Conservation (phyloP, 2,329 filamentous ascomycete genomes). For the Aspergillus terreus region DNA sequence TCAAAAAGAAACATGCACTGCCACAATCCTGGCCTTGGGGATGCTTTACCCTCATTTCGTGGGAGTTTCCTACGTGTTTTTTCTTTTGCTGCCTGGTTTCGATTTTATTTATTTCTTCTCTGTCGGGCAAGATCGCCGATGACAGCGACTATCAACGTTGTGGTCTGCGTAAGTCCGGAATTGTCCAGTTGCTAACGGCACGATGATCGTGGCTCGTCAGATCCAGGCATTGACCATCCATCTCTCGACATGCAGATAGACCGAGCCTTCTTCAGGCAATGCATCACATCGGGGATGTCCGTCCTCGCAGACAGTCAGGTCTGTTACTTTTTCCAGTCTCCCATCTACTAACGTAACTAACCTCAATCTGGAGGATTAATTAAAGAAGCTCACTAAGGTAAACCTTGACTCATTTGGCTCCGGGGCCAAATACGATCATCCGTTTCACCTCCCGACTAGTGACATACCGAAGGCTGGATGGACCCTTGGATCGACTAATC, state of each 20-base stretch:
- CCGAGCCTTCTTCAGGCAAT: no score
- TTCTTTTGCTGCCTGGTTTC: neutral
- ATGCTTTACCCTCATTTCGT: neutral
- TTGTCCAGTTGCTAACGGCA: no score
- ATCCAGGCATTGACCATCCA: no score
- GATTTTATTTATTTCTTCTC: constrained; percentile 1
- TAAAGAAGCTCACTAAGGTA: neutral
- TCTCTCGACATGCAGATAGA: no score
- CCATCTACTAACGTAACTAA: no score
- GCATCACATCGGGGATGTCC: no score
- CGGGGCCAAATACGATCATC: constrained; percentile 1
- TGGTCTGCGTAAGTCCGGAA: neutral
- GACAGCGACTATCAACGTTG: constrained; percentile 1
- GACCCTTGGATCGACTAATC: no score
- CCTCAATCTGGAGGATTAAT: no score
- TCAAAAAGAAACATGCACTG: constrained; percentile 9
- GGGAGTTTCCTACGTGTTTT: neutral
- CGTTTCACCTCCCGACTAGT: neutral
- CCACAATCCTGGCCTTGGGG: constrained; percentile 6
- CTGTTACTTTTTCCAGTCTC: no score
- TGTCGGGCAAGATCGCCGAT: constrained; percentile 1
- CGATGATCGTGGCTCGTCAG: no score
- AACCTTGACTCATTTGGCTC: neutral
- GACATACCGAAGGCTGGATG: constrained; percentile 4
- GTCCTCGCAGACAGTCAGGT: no score